These are phyloP conservation scores for Luffa aegyptiaca DNA, from an alignment of 306 rosid species.

Conservation along the genomic window DNA sequence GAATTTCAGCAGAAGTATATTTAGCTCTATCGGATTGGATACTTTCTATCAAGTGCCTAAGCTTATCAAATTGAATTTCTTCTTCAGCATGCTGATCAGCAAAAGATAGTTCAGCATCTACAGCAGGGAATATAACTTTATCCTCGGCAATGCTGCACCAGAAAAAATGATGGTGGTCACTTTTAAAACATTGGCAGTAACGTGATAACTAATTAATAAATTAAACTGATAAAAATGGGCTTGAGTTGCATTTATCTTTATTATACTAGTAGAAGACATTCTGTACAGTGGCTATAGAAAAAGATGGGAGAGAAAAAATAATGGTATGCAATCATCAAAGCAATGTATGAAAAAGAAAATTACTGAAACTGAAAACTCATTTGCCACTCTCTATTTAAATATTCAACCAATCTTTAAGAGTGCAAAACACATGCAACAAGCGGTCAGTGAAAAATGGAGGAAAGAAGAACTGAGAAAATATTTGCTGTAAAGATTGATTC, in stretches of 20 bases:
- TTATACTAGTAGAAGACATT: background rate
- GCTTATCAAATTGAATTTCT: constrained; percentile 88
- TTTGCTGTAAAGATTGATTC: background rate
- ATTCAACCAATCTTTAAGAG: background rate
- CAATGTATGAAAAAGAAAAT: background rate
- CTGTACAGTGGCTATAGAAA: background rate
- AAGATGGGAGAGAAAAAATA: background rate
- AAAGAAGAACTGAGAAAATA: background rate
- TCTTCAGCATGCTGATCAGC: constrained; percentile 78
- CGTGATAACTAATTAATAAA: background rate
- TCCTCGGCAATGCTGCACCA: constrained; percentile 93
- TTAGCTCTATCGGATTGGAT: constrained; percentile 68
- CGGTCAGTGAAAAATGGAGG: background rate
- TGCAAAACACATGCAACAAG: background rate
- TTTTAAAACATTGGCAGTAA: background rate
- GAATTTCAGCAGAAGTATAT: constrained; percentile 71
- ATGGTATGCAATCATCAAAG: background rate
- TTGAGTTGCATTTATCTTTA: background rate
- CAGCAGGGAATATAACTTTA: constrained; percentile 91
- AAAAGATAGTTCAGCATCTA: constrained; percentile 84
- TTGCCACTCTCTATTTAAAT: background rate
- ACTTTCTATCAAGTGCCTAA: constrained; percentile 68
- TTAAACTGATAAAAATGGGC: background rate
- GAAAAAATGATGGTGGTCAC: constrained; percentile 10
- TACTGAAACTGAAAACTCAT: background rate